A percentile compares a stretch with the other conserved stretches of the same genome.
These are phyloP conservation scores for Basidiobolus meristosporus DNA, from an alignment of 371 early-diverging fungal genomes.

Conservation along the genomic window DNA sequence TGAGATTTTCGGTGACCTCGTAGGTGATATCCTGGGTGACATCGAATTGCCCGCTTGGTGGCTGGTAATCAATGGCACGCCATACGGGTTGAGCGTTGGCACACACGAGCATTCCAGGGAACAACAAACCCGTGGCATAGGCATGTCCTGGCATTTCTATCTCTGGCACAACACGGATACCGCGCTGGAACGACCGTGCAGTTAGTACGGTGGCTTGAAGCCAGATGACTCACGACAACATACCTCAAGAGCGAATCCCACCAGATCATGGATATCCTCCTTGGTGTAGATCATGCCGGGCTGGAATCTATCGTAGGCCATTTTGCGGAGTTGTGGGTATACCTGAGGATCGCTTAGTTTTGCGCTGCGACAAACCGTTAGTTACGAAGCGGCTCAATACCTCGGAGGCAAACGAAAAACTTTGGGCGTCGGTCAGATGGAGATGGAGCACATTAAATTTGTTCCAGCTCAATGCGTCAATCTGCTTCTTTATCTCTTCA, in stretches of 20 bases:
- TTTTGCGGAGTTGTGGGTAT: background rate
- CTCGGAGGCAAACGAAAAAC: conserved; percentile 44
- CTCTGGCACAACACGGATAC: conserved; percentile 59
- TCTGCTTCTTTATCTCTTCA: conserved; percentile 25
- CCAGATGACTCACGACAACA: background rate
- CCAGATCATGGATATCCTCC: conserved; percentile 27
- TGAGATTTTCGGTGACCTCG: conserved; percentile 29
- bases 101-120: conserved; percentile 20
- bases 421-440: conserved; percentile 63
- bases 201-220: no score
- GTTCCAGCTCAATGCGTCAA: conserved; percentile 59
- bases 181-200: conserved; percentile 14
- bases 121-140: conserved; percentile 10
- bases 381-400: conserved; percentile 1
- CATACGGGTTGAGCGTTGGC: conserved; percentile 15
- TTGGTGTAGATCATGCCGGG: conserved; percentile 31
- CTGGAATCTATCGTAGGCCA: conserved; percentile 10
- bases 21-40: conserved; percentile 28
- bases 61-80: conserved; percentile 25
- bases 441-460: conserved; percentile 75
- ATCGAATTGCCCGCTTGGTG: conserved; percentile 58
- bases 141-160: conserved; percentile 70
- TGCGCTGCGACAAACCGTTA: no score
- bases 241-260: conserved; percentile 31
- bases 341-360: background rate